A percentile compares a stretch with the other conserved stretches of the same genome.
phyloP scores from a whole-genome alignment of 305 asterid genomes.

The Solanum hybrid region DNA sequence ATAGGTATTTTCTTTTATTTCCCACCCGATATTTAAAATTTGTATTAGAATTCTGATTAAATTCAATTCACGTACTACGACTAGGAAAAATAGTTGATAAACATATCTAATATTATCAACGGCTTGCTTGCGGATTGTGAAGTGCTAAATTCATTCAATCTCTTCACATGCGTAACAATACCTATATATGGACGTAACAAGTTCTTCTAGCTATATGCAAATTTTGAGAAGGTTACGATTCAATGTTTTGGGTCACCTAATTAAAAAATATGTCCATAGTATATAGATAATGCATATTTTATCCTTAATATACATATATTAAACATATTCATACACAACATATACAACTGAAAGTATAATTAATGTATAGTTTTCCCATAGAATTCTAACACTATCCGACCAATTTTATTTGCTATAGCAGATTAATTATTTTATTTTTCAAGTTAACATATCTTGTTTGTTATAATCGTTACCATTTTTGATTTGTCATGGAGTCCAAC shows the following conservation, averaged over 20 bases:
- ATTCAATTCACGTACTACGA: too few species aligned
- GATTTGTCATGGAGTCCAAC: rapidly evolving
- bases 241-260: background rate
- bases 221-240: background rate
- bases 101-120: background rate
- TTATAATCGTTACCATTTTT: background rate
- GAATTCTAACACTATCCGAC: background rate
- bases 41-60: too few species aligned
- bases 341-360: background rate
- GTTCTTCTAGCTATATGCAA: background rate
- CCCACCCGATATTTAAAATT: too few species aligned
- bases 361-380: background rate
- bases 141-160: background rate
- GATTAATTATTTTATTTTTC: background rate
- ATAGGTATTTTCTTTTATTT: too few species aligned
- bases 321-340: background rate
- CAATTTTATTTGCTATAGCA: background rate
- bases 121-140: background rate
- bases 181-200: background rate
- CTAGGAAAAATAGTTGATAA: background rate
- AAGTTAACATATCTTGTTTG: background rate
- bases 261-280: background rate
- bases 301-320: background rate
- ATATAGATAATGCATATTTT: background rate
- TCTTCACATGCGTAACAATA: background rate